Base-by-base conservation (phyloP, 1,284 basidiomycete genomes). In the Ustilago esculenta region DNA sequence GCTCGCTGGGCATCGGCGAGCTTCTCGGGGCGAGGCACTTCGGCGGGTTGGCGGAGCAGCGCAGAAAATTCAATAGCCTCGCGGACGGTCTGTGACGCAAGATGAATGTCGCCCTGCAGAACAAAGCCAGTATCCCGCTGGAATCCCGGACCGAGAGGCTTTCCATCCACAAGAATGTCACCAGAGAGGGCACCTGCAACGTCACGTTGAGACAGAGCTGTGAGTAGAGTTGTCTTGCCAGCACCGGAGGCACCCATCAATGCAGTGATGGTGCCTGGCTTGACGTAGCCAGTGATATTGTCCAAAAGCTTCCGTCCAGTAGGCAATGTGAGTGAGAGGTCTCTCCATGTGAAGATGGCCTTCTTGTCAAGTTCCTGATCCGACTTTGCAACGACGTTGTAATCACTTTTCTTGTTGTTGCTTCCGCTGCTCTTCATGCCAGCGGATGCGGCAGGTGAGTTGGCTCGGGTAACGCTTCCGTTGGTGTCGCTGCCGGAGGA, bases 271-370 rank as follows among this genome's bases (percentile, higher is more conserved):
- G 89, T 92, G 8, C 86, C 86, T 14, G 90, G 91, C 17, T 87
- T 87, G 34, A 92, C 91, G 81, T 87, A 94, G 0, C 93, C 93
- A 46, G 89, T 89, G 14, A 95, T 87, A 23, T 91, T 86, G 70
- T 92, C 87, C 48, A 94, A 84, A 7, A 94, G 86, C 51, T 69
- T 63, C 34, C 85, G 84, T 17, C 89, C 86, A 2, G 84, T 84
- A 47, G 87, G 80, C 4, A 86, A 87, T 4, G 83, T 83, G 43
- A 86, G 84, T 4, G 56, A 73, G 20, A 86, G 75, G 48, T 85
- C 72, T 66, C 83, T 80, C 83, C 84, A 86, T 9, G 82, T 85
- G 71, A 83, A 85, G 41, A 50, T 42, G 20, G 57, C 43, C 24
- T 47, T 55, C 45, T 67, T 55, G 33, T 61, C 60, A 15, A 64